Percentiles rank a stretch among this genome's conserved stretches.
These are phyloP conservation scores for Polysphondylium violaceum DNA, from an alignment of 78 protist genomes.

Conservation along the genomic window DNA sequence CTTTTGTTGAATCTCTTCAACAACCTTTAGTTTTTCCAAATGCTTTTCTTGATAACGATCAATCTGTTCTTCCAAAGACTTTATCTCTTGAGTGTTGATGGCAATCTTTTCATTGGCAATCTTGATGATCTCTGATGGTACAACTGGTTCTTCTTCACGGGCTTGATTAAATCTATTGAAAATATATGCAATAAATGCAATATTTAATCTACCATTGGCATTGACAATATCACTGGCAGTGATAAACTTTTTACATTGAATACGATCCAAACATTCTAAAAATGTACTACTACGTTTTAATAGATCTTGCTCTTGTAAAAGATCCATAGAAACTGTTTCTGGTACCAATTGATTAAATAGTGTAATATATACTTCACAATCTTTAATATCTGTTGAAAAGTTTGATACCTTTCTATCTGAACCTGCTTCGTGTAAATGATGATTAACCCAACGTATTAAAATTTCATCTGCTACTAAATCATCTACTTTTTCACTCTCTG, in stretches of 20 bases:
- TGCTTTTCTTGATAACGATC: conserved; percentile 17
- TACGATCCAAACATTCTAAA: conserved; percentile 55
- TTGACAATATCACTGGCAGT: conserved; percentile 76
- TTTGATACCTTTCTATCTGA: conserved; percentile 2
- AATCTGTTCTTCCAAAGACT: conserved; percentile 4
- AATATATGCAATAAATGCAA: conserved; percentile 91
- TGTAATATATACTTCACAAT: conserved; percentile 49
- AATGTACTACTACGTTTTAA: conserved; percentile 80
- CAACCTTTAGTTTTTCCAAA: background rate
- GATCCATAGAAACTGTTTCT: conserved; percentile 11
- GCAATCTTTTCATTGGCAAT: conserved; percentile 12
- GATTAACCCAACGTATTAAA: conserved; percentile 78
- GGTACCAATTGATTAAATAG: conserved; percentile 74
- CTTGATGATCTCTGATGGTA: conserved; percentile 38
- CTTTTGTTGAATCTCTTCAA: background rate
- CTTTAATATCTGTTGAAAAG: conserved; percentile 73
- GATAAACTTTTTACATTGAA: conserved; percentile 80
- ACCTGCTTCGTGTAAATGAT: conserved; percentile 29
- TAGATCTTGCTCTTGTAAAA: conserved; percentile 37
- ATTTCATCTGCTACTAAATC: conserved; percentile 73
- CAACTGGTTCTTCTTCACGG: conserved; percentile 43
- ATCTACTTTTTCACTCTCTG: conserved; percentile 12
- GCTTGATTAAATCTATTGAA: conserved; percentile 85
- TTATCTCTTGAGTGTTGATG: background rate
- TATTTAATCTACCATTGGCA: conserved; percentile 89